These are phyloP conservation scores for Stagonosporopsis chrysanthemi DNA, from an alignment of 2,329 filamentous ascomycete genomes.

Conservation along the genomic window DNA sequence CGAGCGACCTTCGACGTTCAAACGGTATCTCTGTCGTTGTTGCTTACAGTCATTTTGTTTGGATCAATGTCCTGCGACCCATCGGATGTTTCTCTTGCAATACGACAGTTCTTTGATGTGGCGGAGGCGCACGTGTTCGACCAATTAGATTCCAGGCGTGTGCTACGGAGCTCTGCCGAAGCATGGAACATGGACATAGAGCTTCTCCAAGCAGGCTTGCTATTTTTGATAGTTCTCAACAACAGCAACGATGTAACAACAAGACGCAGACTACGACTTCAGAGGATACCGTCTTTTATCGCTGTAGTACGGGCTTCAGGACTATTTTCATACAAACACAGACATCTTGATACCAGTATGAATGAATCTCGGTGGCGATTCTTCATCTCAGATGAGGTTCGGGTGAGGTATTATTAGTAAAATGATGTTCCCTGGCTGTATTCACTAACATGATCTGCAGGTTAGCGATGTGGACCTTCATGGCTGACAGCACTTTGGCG, in stretches of 20 bases:
- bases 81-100: conserved; percentile 1
- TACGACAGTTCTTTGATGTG: conserved; percentile 7
- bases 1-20: not conserved
- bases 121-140: conserved; percentile 8
- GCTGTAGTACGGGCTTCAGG: conserved; percentile 4
- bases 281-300: conserved; percentile 7
- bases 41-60: conserved; percentile 5
- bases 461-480: conserved; percentile 3
- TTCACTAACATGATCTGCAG: not conserved
- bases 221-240: conserved; percentile 4
- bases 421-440: not conserved
- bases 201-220: conserved; percentile 10
- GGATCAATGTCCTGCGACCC: conserved; percentile 9
- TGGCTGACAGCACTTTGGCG: conserved; percentile 7
- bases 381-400: conserved; percentile 1
- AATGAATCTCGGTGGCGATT: not conserved
- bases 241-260: conserved; percentile 3
- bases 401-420: not conserved
- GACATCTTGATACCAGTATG: not conserved
- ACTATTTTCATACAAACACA: conserved; percentile 3
- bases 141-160: not conserved
- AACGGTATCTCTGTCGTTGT: not conserved
- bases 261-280: conserved; percentile 1
- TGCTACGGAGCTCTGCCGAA: not conserved
- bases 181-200: not conserved